phyloP scores from a whole-genome alignment of 257 asterid species.

The Solanum sitiens region DNA sequence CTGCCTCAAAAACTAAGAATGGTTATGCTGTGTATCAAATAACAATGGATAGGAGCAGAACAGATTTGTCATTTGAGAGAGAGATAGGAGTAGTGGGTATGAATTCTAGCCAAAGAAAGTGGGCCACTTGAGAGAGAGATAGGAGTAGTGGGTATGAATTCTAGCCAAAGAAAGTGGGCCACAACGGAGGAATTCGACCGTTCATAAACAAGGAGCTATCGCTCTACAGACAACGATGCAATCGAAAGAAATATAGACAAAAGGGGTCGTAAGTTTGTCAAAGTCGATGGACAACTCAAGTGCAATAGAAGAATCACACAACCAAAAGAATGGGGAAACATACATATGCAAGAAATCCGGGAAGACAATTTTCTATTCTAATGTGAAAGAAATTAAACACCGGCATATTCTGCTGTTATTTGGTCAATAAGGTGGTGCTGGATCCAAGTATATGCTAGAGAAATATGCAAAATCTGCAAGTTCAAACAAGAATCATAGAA shows the following conservation, averaged over 20 bases:
- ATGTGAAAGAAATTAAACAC: too few species aligned
- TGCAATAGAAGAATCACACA: too few species aligned
- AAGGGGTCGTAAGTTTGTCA: neutral
- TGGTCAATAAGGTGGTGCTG: neutral
- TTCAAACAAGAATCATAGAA: neutral
- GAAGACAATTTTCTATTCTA: too few species aligned
- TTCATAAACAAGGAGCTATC: neutral
- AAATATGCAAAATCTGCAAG: neutral
- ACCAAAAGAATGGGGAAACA: too few species aligned
- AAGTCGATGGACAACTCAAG: too few species aligned
- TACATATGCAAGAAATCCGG: too few species aligned
- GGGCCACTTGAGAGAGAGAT: neutral
- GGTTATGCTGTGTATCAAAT: neutral
- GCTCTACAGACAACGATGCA: neutral
- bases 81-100: neutral
- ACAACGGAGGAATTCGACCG: neutral
- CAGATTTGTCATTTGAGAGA: neutral
- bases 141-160: neutral
- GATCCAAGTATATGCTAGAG: neutral
- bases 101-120: neutral
- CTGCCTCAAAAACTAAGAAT: neutral
- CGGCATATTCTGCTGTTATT: neutral
- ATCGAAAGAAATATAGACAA: neutral
- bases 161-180: neutral
- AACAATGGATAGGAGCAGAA: neutral